phyloP scores from a whole-genome alignment of 108 stramenopile genomes.

The Poteriospumella lacustris region DNA sequence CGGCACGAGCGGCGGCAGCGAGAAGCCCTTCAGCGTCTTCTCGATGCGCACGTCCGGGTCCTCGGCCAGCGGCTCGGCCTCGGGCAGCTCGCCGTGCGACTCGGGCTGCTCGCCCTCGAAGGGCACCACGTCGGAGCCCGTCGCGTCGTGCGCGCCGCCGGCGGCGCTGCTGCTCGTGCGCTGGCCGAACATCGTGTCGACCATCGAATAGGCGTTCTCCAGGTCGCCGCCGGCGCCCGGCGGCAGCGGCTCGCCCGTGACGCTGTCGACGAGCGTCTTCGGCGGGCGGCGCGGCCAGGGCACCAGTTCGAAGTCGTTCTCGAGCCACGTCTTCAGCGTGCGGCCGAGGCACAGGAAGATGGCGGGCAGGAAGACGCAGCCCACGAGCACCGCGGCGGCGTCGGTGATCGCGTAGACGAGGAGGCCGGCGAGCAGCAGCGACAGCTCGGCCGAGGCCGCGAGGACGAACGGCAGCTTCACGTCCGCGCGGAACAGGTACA shows the following conservation, averaged over 20 bases:
- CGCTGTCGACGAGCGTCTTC: not conserved
- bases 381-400: slow-evolving; percentile 7
- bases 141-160: not conserved
- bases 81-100: not conserved
- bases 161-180: not conserved
- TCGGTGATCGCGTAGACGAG: not conserved
- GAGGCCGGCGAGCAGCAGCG: not conserved
- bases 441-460: not conserved
- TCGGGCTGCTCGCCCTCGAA: slow-evolving; percentile 2
- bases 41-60: not conserved
- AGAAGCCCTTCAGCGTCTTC: slow-evolving; percentile 23
- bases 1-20: not conserved
- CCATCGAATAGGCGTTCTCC: slow-evolving; percentile 4
- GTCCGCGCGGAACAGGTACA: not conserved
- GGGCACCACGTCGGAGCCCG: not conserved
- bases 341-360: slow-evolving; percentile 9
- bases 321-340: not conserved
- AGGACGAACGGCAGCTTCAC: not conserved
- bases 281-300: not conserved
- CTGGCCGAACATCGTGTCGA: slow-evolving; percentile 11
- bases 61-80: not conserved
- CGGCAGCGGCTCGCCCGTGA: not conserved
- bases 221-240: not conserved
- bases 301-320: slow-evolving; percentile 20
- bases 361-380: not conserved